A percentile compares a stretch with the other conserved stretches of the same genome.
These are phyloP conservation scores for Leptodermis oblonga DNA, from an alignment of 257 asterid species.

Conservation along the genomic window DNA sequence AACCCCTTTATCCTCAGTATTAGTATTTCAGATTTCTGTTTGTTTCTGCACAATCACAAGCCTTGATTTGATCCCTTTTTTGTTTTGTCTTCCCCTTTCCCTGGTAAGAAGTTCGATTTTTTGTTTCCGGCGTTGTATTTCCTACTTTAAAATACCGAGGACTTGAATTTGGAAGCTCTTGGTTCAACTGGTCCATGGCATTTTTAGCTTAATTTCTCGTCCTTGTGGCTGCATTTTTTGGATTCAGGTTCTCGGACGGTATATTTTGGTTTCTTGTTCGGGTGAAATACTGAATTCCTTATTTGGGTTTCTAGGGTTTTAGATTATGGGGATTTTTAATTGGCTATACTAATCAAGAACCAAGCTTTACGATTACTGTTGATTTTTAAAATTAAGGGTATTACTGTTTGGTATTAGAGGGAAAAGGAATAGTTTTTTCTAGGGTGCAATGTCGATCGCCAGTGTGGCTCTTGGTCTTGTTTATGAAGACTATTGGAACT, in stretches of 20 bases:
- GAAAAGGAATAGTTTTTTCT: slow-evolving; percentile 22
- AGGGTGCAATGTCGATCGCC: slow-evolving; percentile 57
- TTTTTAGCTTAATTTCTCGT: neutral
- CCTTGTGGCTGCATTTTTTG: neutral
- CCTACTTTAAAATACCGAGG: slow-evolving; percentile 1
- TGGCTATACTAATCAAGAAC: slow-evolving; percentile 7
- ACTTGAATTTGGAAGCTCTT: neutral
- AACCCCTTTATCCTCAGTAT: neutral
- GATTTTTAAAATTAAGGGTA: slow-evolving; percentile 13
- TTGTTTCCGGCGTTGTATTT: too few relatives aligned
- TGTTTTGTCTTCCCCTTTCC: slow-evolving; percentile 1
- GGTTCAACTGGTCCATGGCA: neutral
- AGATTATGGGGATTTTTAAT: slow-evolving; percentile 15
- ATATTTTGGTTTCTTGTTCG: slow-evolving; percentile 9
- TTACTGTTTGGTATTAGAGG: too few relatives aligned
- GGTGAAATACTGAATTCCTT: neutral
- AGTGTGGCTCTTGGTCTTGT: slow-evolving; percentile 74
- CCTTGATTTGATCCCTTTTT: neutral
- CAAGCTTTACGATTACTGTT: slow-evolving; percentile 14
- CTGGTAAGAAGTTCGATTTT: slow-evolving; percentile 13
- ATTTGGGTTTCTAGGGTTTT: slow-evolving; percentile 18
- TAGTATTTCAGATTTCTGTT: neutral
- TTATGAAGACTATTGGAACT: slow-evolving; percentile 51
- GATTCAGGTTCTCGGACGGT: neutral
- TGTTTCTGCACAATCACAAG: neutral